phyloP scores from a whole-genome alignment of 192 early-diverging fungal species.

The Allomyces macrogynus region DNA sequence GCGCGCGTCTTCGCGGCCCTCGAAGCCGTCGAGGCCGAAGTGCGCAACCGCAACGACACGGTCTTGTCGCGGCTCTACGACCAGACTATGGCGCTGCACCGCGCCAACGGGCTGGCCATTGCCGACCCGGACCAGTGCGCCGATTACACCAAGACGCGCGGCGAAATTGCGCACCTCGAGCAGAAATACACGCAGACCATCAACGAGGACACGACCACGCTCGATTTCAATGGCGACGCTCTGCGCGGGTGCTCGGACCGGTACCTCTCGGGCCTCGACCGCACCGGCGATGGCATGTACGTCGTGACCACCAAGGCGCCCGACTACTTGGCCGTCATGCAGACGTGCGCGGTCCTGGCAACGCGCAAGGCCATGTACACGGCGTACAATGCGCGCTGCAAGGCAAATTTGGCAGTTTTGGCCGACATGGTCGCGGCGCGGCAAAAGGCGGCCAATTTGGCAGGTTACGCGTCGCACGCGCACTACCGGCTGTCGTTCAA shows the following conservation, averaged over 20 bases:
- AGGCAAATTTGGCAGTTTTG: neutral
- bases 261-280: neutral
- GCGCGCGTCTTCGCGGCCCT: neutral
- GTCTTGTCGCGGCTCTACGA: neutral
- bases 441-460: neutral
- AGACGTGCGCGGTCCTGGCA: neutral
- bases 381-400: neutral
- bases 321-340: neutral
- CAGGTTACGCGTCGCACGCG: neutral
- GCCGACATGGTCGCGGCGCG: neutral
- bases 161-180: neutral
- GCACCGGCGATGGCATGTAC: neutral
- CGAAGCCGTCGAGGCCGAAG: neutral
- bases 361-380: neutral
- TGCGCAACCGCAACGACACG: neutral
- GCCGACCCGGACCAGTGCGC: neutral
- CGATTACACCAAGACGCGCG: neutral
- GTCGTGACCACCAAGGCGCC: neutral
- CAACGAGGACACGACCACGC: neutral
- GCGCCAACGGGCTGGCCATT: neutral
- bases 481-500: neutral
- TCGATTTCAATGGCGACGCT: neutral
- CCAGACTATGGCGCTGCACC: neutral
- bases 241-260: neutral
- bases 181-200: neutral